These are phyloP conservation scores for Aspergillus floridensis DNA, from an alignment of 2,329 filamentous ascomycete species.

Conservation along the genomic window DNA sequence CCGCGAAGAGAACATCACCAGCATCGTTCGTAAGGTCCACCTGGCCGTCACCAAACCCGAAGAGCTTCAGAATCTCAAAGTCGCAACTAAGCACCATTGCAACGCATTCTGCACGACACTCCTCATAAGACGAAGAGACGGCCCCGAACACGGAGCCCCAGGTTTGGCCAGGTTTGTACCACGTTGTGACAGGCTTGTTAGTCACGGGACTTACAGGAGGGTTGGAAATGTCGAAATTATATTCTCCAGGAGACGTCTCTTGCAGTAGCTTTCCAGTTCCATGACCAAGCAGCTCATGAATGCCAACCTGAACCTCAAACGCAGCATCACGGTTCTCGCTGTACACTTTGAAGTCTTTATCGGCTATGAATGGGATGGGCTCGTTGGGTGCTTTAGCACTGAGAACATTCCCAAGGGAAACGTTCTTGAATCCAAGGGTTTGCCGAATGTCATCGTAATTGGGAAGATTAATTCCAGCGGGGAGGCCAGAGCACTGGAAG, in stretches of 20 bases:
- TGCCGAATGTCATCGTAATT: conserved; percentile 61
- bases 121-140: conserved; percentile 85
- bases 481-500: conserved; percentile 66
- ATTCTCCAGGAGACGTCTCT: conserved; percentile 76
- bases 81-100: conserved; percentile 90
- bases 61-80: conserved; percentile 83
- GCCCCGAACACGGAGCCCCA: conserved; percentile 91
- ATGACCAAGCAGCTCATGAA: conserved; percentile 86
- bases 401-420: conserved; percentile 86
- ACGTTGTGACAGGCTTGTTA: conserved; percentile 72
- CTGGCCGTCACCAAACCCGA: conserved; percentile 80
- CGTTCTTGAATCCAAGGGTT: conserved; percentile 65
- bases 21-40: conserved; percentile 71
- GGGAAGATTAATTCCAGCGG: conserved; percentile 59
- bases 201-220: conserved; percentile 79
- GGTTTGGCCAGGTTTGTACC: conserved; percentile 93
- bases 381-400: conserved; percentile 90
- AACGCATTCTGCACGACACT: conserved; percentile 90
- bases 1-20: conserved; percentile 81
- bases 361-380: conserved; percentile 83
- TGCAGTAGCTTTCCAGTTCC: conserved; percentile 92
- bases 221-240: conserved; percentile 82
- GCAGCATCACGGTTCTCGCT: conserved; percentile 79
- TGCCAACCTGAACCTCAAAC: conserved; percentile 93
- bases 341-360: conserved; percentile 73